Percentiles rank a stretch among this genome's conserved stretches.
phyloP scores from a whole-genome alignment of 2,329 filamentous ascomycete species.

The Trichoderma citrinoviride region DNA sequence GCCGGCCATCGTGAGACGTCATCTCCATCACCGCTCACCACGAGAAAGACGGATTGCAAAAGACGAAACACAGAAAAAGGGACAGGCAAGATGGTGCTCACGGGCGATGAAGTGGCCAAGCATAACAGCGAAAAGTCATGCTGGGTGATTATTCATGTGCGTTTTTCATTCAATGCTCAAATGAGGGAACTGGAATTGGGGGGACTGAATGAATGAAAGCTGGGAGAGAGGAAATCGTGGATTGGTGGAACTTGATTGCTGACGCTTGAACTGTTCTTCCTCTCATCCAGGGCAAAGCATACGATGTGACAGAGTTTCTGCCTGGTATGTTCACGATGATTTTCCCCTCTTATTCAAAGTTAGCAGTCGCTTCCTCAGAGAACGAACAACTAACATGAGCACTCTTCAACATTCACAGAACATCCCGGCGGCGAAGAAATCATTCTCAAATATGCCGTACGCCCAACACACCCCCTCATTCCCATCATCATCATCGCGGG shows the following conservation, averaged over 20 bases:
- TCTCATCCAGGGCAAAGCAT: constrained; percentile 64
- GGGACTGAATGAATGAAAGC: not conserved
- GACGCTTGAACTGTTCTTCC: too few relatives aligned
- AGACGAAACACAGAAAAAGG: not conserved
- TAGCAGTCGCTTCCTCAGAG: too few relatives aligned
- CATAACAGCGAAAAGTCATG: constrained; percentile 82
- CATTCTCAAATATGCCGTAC: constrained; percentile 86
- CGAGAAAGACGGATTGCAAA: not conserved
- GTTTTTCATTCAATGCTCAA: constrained; percentile 25
- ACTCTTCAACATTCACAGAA: constrained; percentile 49
- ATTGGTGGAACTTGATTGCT: not conserved
- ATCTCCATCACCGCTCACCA: not conserved
- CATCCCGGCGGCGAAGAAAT: constrained; percentile 89
- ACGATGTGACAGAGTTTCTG: constrained; percentile 89
- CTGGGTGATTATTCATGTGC: constrained; percentile 84
- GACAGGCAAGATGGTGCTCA: constrained; percentile 45
- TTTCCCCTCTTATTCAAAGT: too few relatives aligned
- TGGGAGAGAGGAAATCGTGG: too few relatives aligned
- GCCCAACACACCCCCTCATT: not conserved
- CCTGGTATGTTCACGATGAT: constrained; percentile 54
- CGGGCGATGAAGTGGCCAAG: constrained; percentile 56
- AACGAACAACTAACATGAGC: not conserved
- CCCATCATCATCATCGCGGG: not conserved
- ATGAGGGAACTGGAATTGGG: not conserved
- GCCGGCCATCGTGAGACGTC: not conserved